Evolutionary conservation across 257 asterid genomes (phyloP).

Genomic region (Ilex aquifolium): DNA sequence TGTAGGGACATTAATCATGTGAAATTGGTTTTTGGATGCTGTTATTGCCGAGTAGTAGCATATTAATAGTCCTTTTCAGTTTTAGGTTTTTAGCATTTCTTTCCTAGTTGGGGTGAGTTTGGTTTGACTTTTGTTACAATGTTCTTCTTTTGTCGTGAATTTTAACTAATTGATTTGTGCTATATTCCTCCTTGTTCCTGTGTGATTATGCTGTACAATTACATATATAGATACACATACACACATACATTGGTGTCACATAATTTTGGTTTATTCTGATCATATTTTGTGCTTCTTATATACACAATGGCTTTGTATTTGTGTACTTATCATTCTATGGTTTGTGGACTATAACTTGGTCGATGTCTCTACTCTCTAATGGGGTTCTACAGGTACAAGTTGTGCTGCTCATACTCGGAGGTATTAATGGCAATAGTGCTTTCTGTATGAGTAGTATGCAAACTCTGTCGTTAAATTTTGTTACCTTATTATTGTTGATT

Average conservation of each 20-base stretch:
- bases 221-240: too few relatives aligned
- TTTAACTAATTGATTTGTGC: too few relatives aligned
- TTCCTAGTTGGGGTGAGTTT: background rate
- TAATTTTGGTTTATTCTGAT: too few relatives aligned
- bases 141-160: too few relatives aligned
- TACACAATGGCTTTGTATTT: too few relatives aligned
- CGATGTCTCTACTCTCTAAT: conserved; percentile 17
- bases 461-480: background rate
- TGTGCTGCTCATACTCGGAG: conserved; percentile 19
- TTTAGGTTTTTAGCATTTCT: background rate
- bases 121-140: background rate
- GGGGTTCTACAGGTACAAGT: conserved; percentile 32
- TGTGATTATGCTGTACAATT: background rate
- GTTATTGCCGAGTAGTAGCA: conserved; percentile 19
- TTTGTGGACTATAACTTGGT: conserved; percentile 20
- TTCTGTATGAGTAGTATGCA: background rate
- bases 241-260: too few relatives aligned
- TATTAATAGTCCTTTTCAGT: conserved; percentile 7
- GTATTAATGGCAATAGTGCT: conserved; percentile 8
- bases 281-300: too few relatives aligned
- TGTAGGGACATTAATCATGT: conserved; percentile 32
- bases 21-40: conserved; percentile 27
- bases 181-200: background rate
- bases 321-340: too few relatives aligned
- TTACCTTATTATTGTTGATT: too few relatives aligned